phyloP scores from a whole-genome alignment of 371 early-diverging fungal species.

The Furculomyces boomerangus region DNA sequence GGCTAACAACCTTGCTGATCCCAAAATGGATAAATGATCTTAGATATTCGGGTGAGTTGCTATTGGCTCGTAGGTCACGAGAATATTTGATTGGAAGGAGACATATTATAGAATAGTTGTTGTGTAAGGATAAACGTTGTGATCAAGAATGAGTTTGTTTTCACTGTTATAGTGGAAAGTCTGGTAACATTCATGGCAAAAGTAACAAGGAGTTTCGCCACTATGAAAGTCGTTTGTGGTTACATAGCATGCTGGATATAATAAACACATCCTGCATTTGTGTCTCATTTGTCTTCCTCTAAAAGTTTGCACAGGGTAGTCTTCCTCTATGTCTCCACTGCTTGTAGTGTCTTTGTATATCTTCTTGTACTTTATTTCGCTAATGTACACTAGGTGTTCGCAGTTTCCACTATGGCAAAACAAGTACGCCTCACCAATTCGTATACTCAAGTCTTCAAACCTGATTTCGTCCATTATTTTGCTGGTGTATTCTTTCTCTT shows the following conservation, averaged over 20 bases:
- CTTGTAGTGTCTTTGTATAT: neutral
- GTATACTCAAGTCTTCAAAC: slow-evolving; percentile 34
- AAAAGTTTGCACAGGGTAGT: slow-evolving; percentile 24
- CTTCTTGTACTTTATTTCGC: slow-evolving; percentile 21
- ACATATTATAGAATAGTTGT: slow-evolving; percentile 10
- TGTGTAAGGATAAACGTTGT: slow-evolving; percentile 24
- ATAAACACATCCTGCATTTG: slow-evolving; percentile 46
- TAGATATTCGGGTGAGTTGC: no score
- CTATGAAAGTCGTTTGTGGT: slow-evolving; percentile 48
- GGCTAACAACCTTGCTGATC: no score
- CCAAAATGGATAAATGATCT: no score
- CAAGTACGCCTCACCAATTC: slow-evolving; percentile 38
- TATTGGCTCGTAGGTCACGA: no score
- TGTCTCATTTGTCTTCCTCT: slow-evolving; percentile 25
- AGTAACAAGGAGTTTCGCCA: slow-evolving; percentile 54
- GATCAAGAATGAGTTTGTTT: slow-evolving; percentile 31
- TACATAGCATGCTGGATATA: slow-evolving; percentile 41
- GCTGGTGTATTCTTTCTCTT: slow-evolving; percentile 15
- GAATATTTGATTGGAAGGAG: neutral
- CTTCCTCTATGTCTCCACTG: neutral
- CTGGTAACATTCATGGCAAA: slow-evolving; percentile 51
- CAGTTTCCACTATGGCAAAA: slow-evolving; percentile 56
- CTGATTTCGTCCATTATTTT: slow-evolving; percentile 30
- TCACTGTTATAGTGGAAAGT: slow-evolving; percentile 47
- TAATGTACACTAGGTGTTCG: slow-evolving; percentile 47